phyloP scores from a whole-genome alignment of 2,329 filamentous ascomycete genomes.

The Cytospora piceae region DNA sequence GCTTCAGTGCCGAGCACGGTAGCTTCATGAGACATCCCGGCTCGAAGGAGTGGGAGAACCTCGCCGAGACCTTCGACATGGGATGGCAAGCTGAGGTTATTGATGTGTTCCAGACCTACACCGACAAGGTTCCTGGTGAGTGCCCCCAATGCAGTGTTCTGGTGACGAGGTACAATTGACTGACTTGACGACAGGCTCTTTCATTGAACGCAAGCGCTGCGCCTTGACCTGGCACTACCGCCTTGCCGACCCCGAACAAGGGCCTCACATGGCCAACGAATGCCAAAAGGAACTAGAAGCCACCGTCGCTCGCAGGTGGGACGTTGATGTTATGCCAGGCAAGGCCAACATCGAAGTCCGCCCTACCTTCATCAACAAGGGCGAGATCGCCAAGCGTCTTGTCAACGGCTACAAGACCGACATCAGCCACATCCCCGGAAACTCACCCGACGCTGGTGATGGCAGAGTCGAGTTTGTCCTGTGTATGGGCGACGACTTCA shows the following conservation, averaged over 20 bases:
- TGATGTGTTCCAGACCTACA: conserved; percentile 84
- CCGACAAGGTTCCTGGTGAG: conserved; percentile 80
- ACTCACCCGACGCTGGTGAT: conserved; percentile 39
- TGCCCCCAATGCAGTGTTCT: conserved; percentile 21
- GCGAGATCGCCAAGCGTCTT: conserved; percentile 86
- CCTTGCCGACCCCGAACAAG: conserved; percentile 83
- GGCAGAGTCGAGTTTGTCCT: conserved; percentile 78
- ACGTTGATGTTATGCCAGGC: conserved; percentile 94
- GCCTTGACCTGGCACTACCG: conserved; percentile 98
- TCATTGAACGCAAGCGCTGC: conserved; percentile 92
- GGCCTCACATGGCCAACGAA: conserved; percentile 75
- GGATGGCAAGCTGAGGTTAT: conserved; percentile 87
- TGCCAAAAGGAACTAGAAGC: conserved; percentile 81
- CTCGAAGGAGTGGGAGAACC: conserved; percentile 79
- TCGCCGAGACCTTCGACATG: conserved; percentile 88
- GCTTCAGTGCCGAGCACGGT: conserved; percentile 96
- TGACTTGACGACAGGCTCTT: conserved; percentile 64
- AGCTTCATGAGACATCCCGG: conserved; percentile 89
- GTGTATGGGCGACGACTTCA: conserved; percentile 93
- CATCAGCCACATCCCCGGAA: conserved; percentile 38
- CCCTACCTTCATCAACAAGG: conserved; percentile 98
- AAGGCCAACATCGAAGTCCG: conserved; percentile 97
- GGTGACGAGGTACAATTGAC: background rate
- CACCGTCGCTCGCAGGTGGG: conserved; percentile 77
- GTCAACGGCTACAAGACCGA: conserved; percentile 70